Percentiles rank a stretch among this genome's conserved stretches.
phyloP scores from a whole-genome alignment of 495 filamentous ascomycete species.

The Monascus purpureus region DNA sequence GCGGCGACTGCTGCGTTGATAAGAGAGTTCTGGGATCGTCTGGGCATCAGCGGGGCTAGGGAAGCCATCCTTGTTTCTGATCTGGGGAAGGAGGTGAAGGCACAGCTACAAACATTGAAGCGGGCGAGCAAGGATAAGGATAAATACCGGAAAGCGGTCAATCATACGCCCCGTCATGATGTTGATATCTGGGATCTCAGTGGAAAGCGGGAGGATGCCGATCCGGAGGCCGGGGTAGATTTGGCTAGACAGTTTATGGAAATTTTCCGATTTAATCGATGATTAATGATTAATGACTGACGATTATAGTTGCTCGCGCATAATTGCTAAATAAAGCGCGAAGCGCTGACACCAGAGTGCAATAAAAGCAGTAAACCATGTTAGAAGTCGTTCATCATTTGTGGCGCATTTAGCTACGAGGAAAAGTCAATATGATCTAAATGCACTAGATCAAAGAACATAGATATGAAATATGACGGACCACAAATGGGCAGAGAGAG shows the following conservation, averaged over 20 bases:
- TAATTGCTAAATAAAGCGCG: too few relatives aligned
- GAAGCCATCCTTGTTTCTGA: conserved; percentile 31
- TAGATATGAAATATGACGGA: background rate
- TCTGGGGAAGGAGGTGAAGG: conserved; percentile 27
- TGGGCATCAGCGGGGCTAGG: conserved; percentile 21
- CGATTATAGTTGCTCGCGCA: too few relatives aligned
- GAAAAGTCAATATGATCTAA: conserved; percentile 4
- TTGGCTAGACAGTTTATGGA: conserved; percentile 36
- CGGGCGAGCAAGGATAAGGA: conserved; percentile 2
- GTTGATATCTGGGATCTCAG: conserved; percentile 4
- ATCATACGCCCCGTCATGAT: conserved; percentile 1
- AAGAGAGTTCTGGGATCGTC: conserved; percentile 25
- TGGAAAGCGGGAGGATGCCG: conserved; percentile 13
- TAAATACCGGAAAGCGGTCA: background rate
- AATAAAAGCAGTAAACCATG: too few relatives aligned
- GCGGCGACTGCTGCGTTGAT: conserved; percentile 24
- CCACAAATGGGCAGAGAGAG: background rate
- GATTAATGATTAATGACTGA: too few relatives aligned
- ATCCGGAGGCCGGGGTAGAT: conserved; percentile 29
- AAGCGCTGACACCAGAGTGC: too few relatives aligned
- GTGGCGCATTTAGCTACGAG: conserved; percentile 5
- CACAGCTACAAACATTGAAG: conserved; percentile 12
- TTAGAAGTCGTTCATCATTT: background rate
- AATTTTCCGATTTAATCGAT: conserved; percentile 33
- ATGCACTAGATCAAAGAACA: conserved; percentile 2